Conservation (phyloP, 2,329 filamentous ascomycete genomes). For the Colletotrichum falcatum region DNA sequence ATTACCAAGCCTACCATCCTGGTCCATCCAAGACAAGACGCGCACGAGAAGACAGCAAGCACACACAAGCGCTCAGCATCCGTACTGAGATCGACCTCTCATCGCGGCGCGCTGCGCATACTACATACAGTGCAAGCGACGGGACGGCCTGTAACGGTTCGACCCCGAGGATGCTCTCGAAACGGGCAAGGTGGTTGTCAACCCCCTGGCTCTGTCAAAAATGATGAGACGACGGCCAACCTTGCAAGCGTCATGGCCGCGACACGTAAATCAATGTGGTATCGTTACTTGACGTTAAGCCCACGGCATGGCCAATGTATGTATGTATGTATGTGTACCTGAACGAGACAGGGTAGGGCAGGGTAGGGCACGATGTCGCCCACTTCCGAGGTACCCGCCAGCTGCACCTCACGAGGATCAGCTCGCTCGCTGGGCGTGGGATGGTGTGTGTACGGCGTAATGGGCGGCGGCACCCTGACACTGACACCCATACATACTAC, state of each 20-base stretch:
- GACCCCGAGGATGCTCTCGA: slow-evolving; percentile 16
- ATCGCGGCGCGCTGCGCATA: background rate
- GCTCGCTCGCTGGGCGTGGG: slow-evolving; percentile 27
- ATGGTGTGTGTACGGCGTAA: slow-evolving; percentile 6
- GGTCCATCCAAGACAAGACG: slow-evolving; percentile 23
- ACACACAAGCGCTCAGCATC: background rate
- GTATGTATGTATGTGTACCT: slow-evolving; percentile 32
- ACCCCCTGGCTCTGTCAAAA: slow-evolving; percentile 25
- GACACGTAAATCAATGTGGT: slow-evolving; percentile 30
- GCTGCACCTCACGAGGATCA: slow-evolving; percentile 33
- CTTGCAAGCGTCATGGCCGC: slow-evolving; percentile 37
- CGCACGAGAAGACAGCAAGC: background rate
- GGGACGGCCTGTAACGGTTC: slow-evolving; percentile 17
- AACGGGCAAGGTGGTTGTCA: slow-evolving; percentile 21
- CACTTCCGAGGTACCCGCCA: slow-evolving; percentile 38
- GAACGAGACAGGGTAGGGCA: slow-evolving; percentile 11
- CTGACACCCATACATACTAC: slow-evolving; percentile 31
- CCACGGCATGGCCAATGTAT: slow-evolving; percentile 26
- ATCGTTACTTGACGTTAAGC: slow-evolving; percentile 7
- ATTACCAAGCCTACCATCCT: slow-evolving; percentile 8
- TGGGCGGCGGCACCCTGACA: slow-evolving; percentile 36
- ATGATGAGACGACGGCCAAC: slow-evolving; percentile 34
- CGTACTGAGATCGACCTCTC: background rate
- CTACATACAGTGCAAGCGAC: background rate
- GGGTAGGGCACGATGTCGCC: slow-evolving; percentile 34